Percentiles rank a stretch among this genome's conserved stretches.
Evolutionary conservation across 768 basidiomycete genomes (phyloP).

Genomic region (Neoboletus magnificus): DNA sequence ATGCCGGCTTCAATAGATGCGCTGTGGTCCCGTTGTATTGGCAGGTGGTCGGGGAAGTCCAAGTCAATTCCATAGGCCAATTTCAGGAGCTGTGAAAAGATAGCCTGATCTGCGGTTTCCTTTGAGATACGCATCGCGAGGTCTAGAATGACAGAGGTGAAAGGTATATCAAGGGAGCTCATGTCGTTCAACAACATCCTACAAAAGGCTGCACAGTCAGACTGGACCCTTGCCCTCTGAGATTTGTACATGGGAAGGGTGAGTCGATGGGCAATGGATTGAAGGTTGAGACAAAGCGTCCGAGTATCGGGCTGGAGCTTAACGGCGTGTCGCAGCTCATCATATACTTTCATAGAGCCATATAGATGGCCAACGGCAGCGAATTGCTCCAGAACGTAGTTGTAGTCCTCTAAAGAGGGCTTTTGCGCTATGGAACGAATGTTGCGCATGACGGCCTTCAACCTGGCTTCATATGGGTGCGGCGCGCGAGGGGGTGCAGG

Average conservation of each 20-base stretch:
- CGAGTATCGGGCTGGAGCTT: constrained; percentile 48
- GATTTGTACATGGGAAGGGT: constrained; percentile 50
- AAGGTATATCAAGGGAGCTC: constrained; percentile 43
- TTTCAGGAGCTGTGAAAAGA: constrained; percentile 59
- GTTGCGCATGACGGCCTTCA: constrained; percentile 65
- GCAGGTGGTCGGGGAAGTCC: constrained; percentile 64
- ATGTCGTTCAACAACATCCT: constrained; percentile 56
- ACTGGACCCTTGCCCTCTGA: constrained; percentile 35
- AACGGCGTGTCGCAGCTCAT: constrained; percentile 45
- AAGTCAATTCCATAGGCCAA: constrained; percentile 76
- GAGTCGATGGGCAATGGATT: constrained; percentile 67
- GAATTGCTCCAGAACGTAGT: constrained; percentile 72
- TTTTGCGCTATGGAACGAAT: constrained; percentile 51
- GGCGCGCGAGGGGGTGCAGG: constrained; percentile 37
- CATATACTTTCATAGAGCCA: constrained; percentile 58
- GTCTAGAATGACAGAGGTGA: constrained; percentile 63
- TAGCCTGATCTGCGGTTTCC: constrained; percentile 51
- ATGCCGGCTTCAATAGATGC: constrained; percentile 9
- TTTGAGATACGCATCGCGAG: constrained; percentile 65
- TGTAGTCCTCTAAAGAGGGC: constrained; percentile 60
- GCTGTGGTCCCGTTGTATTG: constrained; percentile 27
- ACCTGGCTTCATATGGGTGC: constrained; percentile 63
- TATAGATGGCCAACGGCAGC: constrained; percentile 69
- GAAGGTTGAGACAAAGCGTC: constrained; percentile 63
- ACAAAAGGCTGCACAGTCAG: constrained; percentile 47